Conservation (phyloP, 805 yeast genomes). For the Kregervanrija delftensis region DNA sequence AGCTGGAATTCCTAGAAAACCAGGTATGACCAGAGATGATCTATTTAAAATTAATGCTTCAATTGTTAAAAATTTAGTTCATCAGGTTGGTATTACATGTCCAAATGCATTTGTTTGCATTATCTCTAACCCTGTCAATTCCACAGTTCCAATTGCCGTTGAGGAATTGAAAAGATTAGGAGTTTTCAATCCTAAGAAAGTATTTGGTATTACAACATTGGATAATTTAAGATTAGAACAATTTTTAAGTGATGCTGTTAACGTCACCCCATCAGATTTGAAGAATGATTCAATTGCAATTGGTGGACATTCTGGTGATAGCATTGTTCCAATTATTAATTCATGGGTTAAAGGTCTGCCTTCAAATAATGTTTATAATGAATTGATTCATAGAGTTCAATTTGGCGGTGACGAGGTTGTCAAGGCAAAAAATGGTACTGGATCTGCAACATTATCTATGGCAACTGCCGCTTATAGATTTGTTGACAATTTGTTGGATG, state of each 20-base stretch:
- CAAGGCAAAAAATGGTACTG: constrained; percentile 88
- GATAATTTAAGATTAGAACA: constrained; percentile 52
- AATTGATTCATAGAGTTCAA: constrained; percentile 80
- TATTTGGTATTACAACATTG: constrained; percentile 55
- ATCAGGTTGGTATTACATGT: constrained; percentile 40
- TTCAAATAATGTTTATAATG: constrained; percentile 27
- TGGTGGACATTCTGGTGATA: constrained; percentile 53
- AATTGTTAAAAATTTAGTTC: constrained; percentile 43
- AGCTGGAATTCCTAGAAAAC: constrained; percentile 61
- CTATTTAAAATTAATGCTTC: constrained; percentile 53
- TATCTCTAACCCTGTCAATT: constrained; percentile 56
- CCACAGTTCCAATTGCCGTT: constrained; percentile 55
- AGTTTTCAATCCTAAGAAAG: constrained; percentile 44
- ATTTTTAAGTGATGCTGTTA: constrained; percentile 33
- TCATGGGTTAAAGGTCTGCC: constrained; percentile 33
- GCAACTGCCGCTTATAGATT: constrained; percentile 88
- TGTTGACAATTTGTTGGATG: constrained; percentile 41
- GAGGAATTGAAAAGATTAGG: constrained; percentile 47
- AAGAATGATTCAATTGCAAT: constrained; percentile 42
- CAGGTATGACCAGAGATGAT: constrained; percentile 63
- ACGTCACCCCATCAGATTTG: constrained; percentile 15
- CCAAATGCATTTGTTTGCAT: constrained; percentile 50
- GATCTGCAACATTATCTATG: constrained; percentile 94
- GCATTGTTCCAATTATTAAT: constrained; percentile 44
- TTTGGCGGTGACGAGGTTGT: constrained; percentile 91